A percentile compares a stretch with the other conserved stretches of the same genome.
Conservation (phyloP, 2,329 filamentous ascomycete species). For the Mycocentrospora acerina region DNA sequence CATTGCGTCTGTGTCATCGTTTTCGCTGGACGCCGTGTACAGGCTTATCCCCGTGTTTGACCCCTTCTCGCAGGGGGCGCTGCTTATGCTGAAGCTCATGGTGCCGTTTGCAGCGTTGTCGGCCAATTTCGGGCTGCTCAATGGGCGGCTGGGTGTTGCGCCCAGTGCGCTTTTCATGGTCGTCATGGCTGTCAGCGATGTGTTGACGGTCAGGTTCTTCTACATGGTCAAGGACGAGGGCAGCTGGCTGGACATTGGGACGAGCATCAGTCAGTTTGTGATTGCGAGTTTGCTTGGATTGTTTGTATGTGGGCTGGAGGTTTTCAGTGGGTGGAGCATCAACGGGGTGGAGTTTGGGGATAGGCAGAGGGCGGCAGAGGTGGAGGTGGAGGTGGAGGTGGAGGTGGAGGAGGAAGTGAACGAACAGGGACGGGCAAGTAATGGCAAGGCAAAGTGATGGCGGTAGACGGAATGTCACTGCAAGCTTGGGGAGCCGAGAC, state of each 20-base stretch:
- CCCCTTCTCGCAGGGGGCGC: constrained; percentile 84
- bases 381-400: constrained; percentile 6
- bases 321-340: constrained; percentile 80
- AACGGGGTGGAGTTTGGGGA: constrained; percentile 70
- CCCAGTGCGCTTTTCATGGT: constrained; percentile 88
- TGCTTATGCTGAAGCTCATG: constrained; percentile 86
- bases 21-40: constrained; percentile 86
- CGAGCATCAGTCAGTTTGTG: constrained; percentile 91
- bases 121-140: constrained; percentile 91
- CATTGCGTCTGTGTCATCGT: constrained; percentile 88
- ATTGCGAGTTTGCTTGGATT: constrained; percentile 88
- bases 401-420: too few species aligned
- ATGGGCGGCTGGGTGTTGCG: constrained; percentile 77
- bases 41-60: constrained; percentile 90
- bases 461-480: too few species aligned
- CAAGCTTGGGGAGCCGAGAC: too few species aligned
- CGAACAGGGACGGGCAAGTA: too few species aligned
- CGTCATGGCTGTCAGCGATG: constrained; percentile 84
- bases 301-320: constrained; percentile 86
- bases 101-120: constrained; percentile 92
- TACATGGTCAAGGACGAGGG: constrained; percentile 97
- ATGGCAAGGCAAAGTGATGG: constrained; percentile 8
- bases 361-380: constrained; percentile 12
- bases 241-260: constrained; percentile 96
- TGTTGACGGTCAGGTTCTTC: constrained; percentile 94